Evolutionary conservation across 208 protist genomes (phyloP), one percentile per base, ranked within the genome.

Genomic region (Leishmania braziliensis): DNA sequence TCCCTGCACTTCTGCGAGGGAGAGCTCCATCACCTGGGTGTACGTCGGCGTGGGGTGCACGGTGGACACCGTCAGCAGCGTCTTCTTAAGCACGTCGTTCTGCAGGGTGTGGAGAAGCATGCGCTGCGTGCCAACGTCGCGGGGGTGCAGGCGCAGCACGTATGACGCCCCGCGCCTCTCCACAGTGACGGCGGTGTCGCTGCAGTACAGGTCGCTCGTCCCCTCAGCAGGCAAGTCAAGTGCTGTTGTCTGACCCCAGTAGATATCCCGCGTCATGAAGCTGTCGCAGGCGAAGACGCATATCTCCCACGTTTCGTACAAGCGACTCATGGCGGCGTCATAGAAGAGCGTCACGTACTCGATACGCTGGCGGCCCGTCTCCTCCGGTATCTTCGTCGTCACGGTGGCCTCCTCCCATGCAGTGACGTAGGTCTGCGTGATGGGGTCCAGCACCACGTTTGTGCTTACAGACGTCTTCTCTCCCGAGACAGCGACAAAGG

Each of bases 301-400:
- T 29, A 97, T 69, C 83, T 97, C 93, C 93, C 95, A 97, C 43
- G 90, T 94, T 83, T 97, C 93, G 81, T 92, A 91, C 43, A 95
- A 89, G 76, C 91, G 81, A 29, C 86, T 96, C 90, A 91, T 91
- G 29, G 83, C 85, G 10, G 83, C 87, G 78, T 97, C 93, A 72
- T 87, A 81, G 87, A 92, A 97, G 46, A 97, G 84, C 29, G 92
- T 95, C 16, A 96, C 72, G 82, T 95, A 96, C 88, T 96, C 93
- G 54, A 92, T 83, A 65, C 93, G 92, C 79, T 95, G 91, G 48
- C 70, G 75, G 2, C 78, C 84, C 26, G 71, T 10, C 51, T 90
- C 83, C 18, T 29, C 46, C 60, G 95, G 95, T 46, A 96, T 88
- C 14, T 72, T 87, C 16, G 92, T 94, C 51, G 81, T 84, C 48